These are phyloP conservation scores for Eimeria acervulina DNA, from an alignment of 169 alveolate species.

Conservation along the genomic window DNA sequence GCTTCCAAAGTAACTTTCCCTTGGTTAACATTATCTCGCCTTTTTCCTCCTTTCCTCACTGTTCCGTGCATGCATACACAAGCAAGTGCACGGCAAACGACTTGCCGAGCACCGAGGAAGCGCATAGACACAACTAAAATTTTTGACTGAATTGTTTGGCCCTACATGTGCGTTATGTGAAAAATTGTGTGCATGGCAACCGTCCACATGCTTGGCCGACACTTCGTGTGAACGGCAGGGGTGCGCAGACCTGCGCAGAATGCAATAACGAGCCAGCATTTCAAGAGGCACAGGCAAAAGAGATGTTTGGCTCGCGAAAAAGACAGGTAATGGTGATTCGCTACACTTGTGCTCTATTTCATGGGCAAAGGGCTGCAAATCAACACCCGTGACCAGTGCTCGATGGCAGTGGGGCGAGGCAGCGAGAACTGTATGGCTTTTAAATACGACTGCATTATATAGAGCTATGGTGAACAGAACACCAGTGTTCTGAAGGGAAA, in stretches of 20 bases:
- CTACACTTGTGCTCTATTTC: conserved; percentile 4
- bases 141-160: neutral
- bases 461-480: neutral
- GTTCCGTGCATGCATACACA: neutral
- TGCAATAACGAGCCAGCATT: neutral
- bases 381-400: neutral
- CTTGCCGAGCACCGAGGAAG: neutral
- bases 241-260: neutral
- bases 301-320: neutral
- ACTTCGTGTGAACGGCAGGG: neutral
- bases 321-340: neutral
- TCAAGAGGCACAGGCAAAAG: neutral
- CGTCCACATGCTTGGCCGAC: neutral
- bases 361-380: neutral
- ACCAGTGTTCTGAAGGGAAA: neutral
- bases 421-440: neutral
- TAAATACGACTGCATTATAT: neutral
- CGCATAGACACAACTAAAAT: neutral
- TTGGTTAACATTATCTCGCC: neutral
- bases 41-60: neutral
- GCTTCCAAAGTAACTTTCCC: neutral
- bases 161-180: neutral
- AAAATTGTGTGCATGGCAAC: neutral
- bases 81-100: neutral
- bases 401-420: conserved; percentile 17